Base-by-base conservation (phyloP, 352 stramenopile species). In the Paralagenidium karlingii region DNA sequence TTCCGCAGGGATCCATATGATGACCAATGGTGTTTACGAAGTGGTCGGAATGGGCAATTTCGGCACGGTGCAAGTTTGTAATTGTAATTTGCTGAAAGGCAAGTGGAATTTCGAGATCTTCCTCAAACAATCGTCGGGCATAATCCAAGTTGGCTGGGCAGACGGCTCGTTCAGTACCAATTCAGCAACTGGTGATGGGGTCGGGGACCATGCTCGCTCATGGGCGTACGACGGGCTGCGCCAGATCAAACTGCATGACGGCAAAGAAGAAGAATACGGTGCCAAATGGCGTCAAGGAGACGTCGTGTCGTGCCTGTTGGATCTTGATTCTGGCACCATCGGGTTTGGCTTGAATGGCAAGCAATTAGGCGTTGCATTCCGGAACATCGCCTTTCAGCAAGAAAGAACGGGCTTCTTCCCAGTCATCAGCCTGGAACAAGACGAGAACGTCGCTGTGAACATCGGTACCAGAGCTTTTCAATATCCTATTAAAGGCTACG, bases 111-210 rank as follows among this genome's bases (percentile, higher is more conserved):
- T 93, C 52, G 86, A 97, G 45, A 86, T 95, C 12, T 71, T 73
- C 20, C 59, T 97, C 9, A 47, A 94, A 24, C n/a, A n/a, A n/a
- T 93, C 82, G 7, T 73, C 73, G 49, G 86, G 83, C 13, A 62
- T 96, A 10, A 83, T 94, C 37, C 88, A 97, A 52, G 51, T 96
- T 38, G 88, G 88, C n/a, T 96, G 86, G 88, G 80, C 83, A 7
- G 79, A 93, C 45, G 65, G 53, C 8, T 63, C 64, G 3, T 95
- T 95, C 39, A 53, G 53, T 13, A 66, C 70, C 8, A 73, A 90
- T 37, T 89, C 79, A 1, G 73, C 67, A 33, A 63, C 63, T 1
- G 88, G 85, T 34, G 75, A 96, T 45, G 88, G 88, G 10, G 84
- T 96, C 3, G 88, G 88, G 24, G 88, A 97, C 53, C 75, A 94